A percentile compares a stretch with the other conserved stretches of the same genome.
These are phyloP conservation scores for Boletus reticulatus DNA, from an alignment of 768 basidiomycete genomes.

Conservation along the genomic window DNA sequence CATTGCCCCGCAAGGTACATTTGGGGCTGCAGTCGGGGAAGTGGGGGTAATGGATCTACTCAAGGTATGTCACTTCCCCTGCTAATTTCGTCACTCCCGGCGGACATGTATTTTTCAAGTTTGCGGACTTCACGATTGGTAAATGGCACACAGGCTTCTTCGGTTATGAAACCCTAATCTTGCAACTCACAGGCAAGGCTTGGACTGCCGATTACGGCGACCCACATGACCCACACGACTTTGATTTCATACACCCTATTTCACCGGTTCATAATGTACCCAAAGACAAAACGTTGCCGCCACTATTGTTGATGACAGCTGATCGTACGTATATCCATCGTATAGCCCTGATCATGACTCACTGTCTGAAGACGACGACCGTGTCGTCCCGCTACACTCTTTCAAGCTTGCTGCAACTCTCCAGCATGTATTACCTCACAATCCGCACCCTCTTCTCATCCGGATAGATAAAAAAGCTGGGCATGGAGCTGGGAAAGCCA, in stretches of 20 bases:
- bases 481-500: conserved; percentile 79
- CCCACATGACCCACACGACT: conserved; percentile 71
- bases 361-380: conserved; percentile 64
- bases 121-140: conserved; percentile 77
- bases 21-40: conserved; percentile 78
- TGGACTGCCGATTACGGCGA: conserved; percentile 83
- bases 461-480: conserved; percentile 80
- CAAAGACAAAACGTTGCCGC: conserved; percentile 56
- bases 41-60: conserved; percentile 81
- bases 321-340: conserved; percentile 56
- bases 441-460: conserved; percentile 70
- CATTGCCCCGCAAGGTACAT: conserved; percentile 69
- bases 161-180: conserved; percentile 7
- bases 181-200: conserved; percentile 48
- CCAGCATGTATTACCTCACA: conserved; percentile 61
- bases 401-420: conserved; percentile 82
- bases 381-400: conserved; percentile 84
- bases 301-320: conserved; percentile 75
- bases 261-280: conserved; percentile 84
- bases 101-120: conserved; percentile 37
- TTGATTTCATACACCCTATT: conserved; percentile 79
- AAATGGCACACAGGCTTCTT: conserved; percentile 4
- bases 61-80: conserved; percentile 44
- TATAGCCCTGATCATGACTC: neutral
- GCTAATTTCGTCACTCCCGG: neutral